Conservation (phyloP, 306 rosid species). For the Rubus idaeus region DNA sequence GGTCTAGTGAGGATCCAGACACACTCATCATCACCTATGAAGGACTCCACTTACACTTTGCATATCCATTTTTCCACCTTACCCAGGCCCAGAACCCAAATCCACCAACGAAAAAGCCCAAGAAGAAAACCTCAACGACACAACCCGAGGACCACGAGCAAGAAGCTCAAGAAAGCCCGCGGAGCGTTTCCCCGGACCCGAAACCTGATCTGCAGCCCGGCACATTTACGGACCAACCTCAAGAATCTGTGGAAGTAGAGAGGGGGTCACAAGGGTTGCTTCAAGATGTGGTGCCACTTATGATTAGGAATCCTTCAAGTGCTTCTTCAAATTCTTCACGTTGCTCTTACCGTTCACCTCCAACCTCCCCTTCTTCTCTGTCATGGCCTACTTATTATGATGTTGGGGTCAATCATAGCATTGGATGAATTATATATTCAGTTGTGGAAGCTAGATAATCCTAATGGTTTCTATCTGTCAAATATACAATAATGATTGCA, state of each 20-base stretch:
- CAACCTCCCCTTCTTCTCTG: slow-evolving; percentile 44
- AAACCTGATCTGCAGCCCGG: neutral
- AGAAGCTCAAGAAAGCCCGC: slow-evolving; percentile 31
- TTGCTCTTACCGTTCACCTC: slow-evolving; percentile 42
- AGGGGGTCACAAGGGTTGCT: slow-evolving; percentile 70
- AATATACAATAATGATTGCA: slow-evolving; percentile 1
- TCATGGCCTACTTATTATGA: slow-evolving; percentile 42
- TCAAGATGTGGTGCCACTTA: slow-evolving; percentile 82
- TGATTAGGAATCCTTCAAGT: slow-evolving; percentile 63
- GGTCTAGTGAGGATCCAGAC: slow-evolving; percentile 74
- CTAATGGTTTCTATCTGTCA: neutral
- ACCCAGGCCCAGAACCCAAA: slow-evolving; percentile 35
- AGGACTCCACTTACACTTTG: slow-evolving; percentile 87
- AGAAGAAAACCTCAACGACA: slow-evolving; percentile 22
- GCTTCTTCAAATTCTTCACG: slow-evolving; percentile 42
- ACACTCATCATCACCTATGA: slow-evolving; percentile 80
- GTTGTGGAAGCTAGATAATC: neutral
- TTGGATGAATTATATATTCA: slow-evolving; percentile 10
- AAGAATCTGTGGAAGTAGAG: slow-evolving; percentile 32
- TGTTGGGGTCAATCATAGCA: slow-evolving; percentile 39
- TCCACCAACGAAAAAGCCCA: slow-evolving; percentile 55
- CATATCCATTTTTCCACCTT: slow-evolving; percentile 60
- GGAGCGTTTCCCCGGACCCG: neutral
- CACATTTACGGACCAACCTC: slow-evolving; percentile 3
- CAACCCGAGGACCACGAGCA: slow-evolving; percentile 24